Conservation (phyloP, 306 rosid genomes). For the Fragaria ananassa region DNA sequence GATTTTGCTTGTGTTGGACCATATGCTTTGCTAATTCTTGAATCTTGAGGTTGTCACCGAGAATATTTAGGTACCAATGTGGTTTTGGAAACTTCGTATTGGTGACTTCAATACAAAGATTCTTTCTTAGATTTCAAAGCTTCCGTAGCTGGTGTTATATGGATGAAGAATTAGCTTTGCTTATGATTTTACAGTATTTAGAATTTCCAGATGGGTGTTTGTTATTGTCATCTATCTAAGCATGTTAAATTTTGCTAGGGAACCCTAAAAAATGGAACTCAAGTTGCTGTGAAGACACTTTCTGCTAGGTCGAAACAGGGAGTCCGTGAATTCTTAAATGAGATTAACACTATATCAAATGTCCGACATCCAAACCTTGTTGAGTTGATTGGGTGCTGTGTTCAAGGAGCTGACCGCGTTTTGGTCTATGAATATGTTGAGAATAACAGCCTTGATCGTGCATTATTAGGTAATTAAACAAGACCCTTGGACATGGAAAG, state of each 20-base stretch:
- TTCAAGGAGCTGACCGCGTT: slow-evolving; percentile 60
- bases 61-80: not conserved
- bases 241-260: slow-evolving; percentile 52
- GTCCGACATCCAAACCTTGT: slow-evolving; percentile 86
- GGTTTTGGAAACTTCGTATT: not conserved
- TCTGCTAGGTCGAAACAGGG: slow-evolving; percentile 88
- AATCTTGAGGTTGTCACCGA: not conserved
- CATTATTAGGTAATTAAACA: slow-evolving; percentile 57
- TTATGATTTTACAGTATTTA: not conserved
- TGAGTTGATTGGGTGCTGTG: slow-evolving; percentile 82
- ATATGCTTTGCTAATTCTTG: not conserved
- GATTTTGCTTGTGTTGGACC: not conserved
- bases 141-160: not conserved
- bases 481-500: slow-evolving; percentile 11
- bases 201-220: not conserved
- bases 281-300: slow-evolving; percentile 86
- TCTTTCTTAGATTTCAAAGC: not conserved
- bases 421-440: slow-evolving; percentile 82
- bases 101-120: not conserved
- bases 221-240: not conserved
- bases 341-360: slow-evolving; percentile 69
- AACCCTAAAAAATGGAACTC: slow-evolving; percentile 52
- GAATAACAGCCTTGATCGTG: slow-evolving; percentile 73
- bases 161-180: not conserved
- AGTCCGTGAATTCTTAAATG: slow-evolving; percentile 72